Evolutionary conservation across 805 yeast genomes (phyloP).

Genomic region (Pichia scutulata): DNA sequence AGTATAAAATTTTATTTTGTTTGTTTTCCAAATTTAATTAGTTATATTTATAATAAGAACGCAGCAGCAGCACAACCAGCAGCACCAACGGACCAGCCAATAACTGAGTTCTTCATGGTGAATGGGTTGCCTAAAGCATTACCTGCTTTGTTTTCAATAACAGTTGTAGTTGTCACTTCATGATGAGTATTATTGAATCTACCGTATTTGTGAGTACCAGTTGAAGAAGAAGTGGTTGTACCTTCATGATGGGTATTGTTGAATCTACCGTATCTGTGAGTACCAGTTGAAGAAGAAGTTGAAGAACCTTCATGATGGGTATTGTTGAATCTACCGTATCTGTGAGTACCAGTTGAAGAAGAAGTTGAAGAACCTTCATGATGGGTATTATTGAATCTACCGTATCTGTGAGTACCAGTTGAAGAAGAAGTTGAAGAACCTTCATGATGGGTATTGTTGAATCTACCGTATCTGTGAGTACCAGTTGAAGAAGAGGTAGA

Average conservation of each 20-base stretch:
- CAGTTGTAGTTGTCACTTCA: conserved; percentile 31
- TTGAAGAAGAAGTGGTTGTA: conserved; percentile 29
- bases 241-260: conserved; percentile 41
- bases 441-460: conserved; percentile 37
- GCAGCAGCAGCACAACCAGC: conserved; percentile 16
- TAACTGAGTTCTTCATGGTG: conserved; percentile 17
- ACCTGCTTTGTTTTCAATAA: conserved; percentile 13
- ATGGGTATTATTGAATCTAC: conserved; percentile 44
- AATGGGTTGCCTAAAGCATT: conserved; percentile 17
- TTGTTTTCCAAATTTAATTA: not conserved
- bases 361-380: conserved; percentile 22
- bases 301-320: conserved; percentile 34
- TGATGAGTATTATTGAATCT: conserved; percentile 42
- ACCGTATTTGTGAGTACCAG: conserved; percentile 50
- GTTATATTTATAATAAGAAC: conserved; percentile 12
- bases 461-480: conserved; percentile 42
- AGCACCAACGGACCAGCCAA: conserved; percentile 18
- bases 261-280: conserved; percentile 50
- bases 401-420: conserved; percentile 37
- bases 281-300: conserved; percentile 35
- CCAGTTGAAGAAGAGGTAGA: conserved; percentile 21
- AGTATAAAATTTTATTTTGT: conserved; percentile 25
- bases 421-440: conserved; percentile 26
- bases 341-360: conserved; percentile 41
- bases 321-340: conserved; percentile 47